Evolutionary conservation across 148 eudicot genomes (phyloP).

Genomic region (Bassia scoparia): DNA sequence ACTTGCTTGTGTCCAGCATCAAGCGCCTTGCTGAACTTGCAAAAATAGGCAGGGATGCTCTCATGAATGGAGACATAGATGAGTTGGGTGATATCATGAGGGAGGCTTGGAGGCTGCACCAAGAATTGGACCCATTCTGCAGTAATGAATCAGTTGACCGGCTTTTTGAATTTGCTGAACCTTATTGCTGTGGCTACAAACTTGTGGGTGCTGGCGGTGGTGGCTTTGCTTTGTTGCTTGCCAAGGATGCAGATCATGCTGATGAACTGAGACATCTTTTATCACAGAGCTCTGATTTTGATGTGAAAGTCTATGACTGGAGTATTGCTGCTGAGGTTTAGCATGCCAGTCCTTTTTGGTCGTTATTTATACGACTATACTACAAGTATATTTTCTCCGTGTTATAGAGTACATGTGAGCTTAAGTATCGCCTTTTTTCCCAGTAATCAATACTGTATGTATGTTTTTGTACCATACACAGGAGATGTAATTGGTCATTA

Average conservation of each 20-base stretch:
- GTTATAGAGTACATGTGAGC: background rate
- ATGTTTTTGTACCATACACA: background rate
- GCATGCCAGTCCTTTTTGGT: background rate
- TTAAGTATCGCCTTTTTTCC: background rate
- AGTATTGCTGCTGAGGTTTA: constrained; percentile 35
- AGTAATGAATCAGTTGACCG: constrained; percentile 80
- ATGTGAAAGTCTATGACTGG: constrained; percentile 78
- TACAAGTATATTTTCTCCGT: background rate
- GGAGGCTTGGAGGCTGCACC: constrained; percentile 96
- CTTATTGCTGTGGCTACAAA: constrained; percentile 80
- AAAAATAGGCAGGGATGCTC: constrained; percentile 81
- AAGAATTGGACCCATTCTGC: constrained; percentile 92
- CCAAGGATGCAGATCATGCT: constrained; percentile 59
- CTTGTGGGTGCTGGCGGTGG: constrained; percentile 99
- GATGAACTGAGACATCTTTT: constrained; percentile 46
- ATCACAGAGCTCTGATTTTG: constrained; percentile 43
- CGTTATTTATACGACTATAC: too few relatives aligned
- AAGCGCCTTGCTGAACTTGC: constrained; percentile 92
- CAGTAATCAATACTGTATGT: background rate
- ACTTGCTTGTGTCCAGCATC: constrained; percentile 82
- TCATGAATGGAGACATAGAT: constrained; percentile 81
- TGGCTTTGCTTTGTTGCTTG: constrained; percentile 85
- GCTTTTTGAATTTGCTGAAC: constrained; percentile 64
- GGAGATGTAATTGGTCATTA: background rate
- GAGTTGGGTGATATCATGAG: constrained; percentile 70